Evolutionary conservation across 768 basidiomycete species (phyloP), one percentile per base, ranked within the genome.

Genomic region (Heimioporus sp.): DNA sequence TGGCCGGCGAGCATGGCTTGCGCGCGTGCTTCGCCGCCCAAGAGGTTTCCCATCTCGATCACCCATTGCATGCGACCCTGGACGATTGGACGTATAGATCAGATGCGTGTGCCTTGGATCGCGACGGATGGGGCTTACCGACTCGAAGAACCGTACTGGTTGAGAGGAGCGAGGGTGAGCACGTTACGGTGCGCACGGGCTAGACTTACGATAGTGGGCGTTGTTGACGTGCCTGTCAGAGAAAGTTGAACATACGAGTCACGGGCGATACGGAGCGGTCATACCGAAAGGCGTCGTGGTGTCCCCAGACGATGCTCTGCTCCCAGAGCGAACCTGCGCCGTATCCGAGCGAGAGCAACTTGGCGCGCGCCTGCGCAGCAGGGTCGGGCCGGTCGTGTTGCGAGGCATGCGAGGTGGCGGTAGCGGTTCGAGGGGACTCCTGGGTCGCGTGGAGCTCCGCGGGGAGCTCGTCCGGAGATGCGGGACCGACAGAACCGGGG

Each of bases 241-340:
- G 10, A 10, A n/a, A n/a, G n/a, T 36, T 53, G 13, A 54, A 43
- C 9, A 21, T 35, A 35, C 0, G 5, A n/a, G 21, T 6, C 4
- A 13, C 16, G 28, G 28, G 41, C 34, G 34, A 47, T 5, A 15
- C 21, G 28, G 15, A 46, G 24, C 12, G 49, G 16, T 16, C 19
- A 39, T 64, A 88, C 89, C 84, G 83, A 62, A 90, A 88, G 1
- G 88, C 72, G 59, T 91, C 89, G 30, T 86, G 83, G 56, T 90
- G 85, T 46, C 89, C 89, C 88, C 88, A 90, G 0, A 77, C 82
- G n/a, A 91, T 79, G 13, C 70, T 72, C 62, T 90, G 88, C 61
- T 89, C 85, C 83, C 84, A 89, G 49, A 90, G 82, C n/a, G 85
- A 86, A 24, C 65, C 57, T 2, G 80, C 75, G 62, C 89, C 84